Percentiles rank a stretch among this genome's conserved stretches.
Conservation (phyloP, 140 eudicot species). For the Oenanthe javanica region DNA sequence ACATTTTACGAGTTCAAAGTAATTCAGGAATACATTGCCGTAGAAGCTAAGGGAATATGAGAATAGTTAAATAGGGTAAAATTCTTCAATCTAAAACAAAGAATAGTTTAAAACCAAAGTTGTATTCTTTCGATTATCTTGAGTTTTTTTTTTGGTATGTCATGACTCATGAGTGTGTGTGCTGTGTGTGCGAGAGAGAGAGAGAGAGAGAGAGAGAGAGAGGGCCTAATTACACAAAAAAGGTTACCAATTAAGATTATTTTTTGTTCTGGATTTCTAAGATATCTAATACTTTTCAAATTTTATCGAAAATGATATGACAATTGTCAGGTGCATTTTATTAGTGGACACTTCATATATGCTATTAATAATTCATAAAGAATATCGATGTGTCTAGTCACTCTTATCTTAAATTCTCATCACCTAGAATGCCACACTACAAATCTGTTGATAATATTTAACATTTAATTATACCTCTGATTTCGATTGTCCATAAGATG, state of each 20-base stretch:
- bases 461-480: constrained; percentile 44
- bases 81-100: neutral
- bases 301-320: neutral
- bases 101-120: neutral
- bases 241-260: neutral
- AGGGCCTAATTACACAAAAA: neutral
- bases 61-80: neutral
- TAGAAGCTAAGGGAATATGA: neutral
- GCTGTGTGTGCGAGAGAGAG: too few relatives aligned
- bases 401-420: neutral
- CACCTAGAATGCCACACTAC: neutral
- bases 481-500: constrained; percentile 73
- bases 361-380: neutral
- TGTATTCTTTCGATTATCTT: neutral
- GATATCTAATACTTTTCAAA: neutral
- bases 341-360: neutral
- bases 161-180: too few relatives aligned
- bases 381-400: neutral
- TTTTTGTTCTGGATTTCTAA: neutral
- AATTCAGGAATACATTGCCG: neutral
- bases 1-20: neutral
- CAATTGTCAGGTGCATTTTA: neutral
- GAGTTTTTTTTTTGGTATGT: neutral
- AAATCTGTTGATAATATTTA: constrained; percentile 5
- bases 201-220: too few relatives aligned